These are phyloP conservation scores for Psilocybe azurescens DNA, from an alignment of 768 basidiomycete species.

Conservation along the genomic window DNA sequence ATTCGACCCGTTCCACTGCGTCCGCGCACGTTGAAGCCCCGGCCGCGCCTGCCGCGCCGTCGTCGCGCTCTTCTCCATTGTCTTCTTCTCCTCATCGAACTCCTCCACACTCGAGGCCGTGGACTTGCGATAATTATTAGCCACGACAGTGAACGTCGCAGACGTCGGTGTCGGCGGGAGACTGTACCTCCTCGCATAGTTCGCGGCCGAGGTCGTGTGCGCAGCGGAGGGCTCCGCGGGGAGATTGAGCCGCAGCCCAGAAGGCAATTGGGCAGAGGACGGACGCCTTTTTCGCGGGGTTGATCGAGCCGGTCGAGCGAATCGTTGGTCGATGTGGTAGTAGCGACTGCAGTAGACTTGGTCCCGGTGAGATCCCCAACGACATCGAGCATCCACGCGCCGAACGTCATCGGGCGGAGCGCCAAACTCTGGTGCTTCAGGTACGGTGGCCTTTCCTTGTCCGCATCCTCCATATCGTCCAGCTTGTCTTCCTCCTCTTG, in stretches of 20 bases:
- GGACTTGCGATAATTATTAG: not conserved
- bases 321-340: slow-evolving; percentile 3
- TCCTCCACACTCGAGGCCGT: slow-evolving; percentile 19
- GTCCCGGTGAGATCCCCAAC: slow-evolving; percentile 63
- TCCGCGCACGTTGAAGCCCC: slow-evolving; percentile 26
- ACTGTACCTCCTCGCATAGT: slow-evolving; percentile 47
- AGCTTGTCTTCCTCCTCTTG: slow-evolving; percentile 41
- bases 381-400: slow-evolving; percentile 88
- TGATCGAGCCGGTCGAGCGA: not conserved
- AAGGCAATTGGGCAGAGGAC: slow-evolving; percentile 32
- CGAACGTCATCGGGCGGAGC: slow-evolving; percentile 63
- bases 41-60: slow-evolving; percentile 33
- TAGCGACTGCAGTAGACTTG: slow-evolving; percentile 12
- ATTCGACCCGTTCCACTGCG: slow-evolving; percentile 15
- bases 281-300: slow-evolving; percentile 15
- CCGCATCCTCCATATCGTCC: slow-evolving; percentile 46
- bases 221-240: slow-evolving; percentile 26
- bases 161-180: slow-evolving; percentile 68
- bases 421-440: slow-evolving; percentile 47
- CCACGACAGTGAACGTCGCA: slow-evolving; percentile 10
- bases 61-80: slow-evolving; percentile 42
- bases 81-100: slow-evolving; percentile 52
- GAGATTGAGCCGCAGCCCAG: slow-evolving; percentile 19
- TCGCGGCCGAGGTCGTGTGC: slow-evolving; percentile 25
- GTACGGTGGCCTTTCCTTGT: slow-evolving; percentile 29